These are phyloP conservation scores for Glaciozyma martinii DNA, from an alignment of 768 basidiomycete species.

Conservation along the genomic window DNA sequence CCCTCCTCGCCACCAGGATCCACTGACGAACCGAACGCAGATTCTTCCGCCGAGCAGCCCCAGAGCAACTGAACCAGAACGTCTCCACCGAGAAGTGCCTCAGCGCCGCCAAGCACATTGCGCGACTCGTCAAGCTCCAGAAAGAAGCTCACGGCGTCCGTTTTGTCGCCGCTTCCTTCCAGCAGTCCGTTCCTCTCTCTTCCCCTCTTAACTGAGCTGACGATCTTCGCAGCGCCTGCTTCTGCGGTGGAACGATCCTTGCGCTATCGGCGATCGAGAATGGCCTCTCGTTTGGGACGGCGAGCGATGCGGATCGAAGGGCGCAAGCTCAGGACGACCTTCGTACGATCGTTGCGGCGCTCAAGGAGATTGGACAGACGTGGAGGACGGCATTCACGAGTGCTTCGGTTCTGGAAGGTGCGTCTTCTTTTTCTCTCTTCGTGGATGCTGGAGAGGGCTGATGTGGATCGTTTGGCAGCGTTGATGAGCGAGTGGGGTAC, in stretches of 20 bases:
- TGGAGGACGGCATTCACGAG: slow-evolving; percentile 28
- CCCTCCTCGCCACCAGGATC: too few species aligned
- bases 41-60: slow-evolving; percentile 18
- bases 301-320: slow-evolving; percentile 12
- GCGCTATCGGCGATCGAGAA: slow-evolving; percentile 27
- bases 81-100: slow-evolving; percentile 28
- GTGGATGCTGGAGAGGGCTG: not conserved
- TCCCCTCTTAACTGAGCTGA: not conserved
- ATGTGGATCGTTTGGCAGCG: not conserved
- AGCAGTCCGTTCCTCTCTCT: slow-evolving; percentile 12
- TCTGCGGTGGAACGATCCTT: slow-evolving; percentile 27
- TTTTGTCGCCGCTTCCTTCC: slow-evolving; percentile 7
- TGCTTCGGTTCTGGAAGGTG: slow-evolving; percentile 23
- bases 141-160: slow-evolving; percentile 5
- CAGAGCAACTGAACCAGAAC: slow-evolving; percentile 1
- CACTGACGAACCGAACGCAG: not conserved
- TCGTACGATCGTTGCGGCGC: slow-evolving; percentile 3
- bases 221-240: slow-evolving; percentile 9
- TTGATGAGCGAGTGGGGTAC: not conserved
- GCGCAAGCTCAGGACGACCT: slow-evolving; percentile 19
- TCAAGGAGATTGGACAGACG: slow-evolving; percentile 23
- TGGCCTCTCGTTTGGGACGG: slow-evolving; percentile 7
- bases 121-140: slow-evolving; percentile 23
- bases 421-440: not conserved
- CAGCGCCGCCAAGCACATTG: slow-evolving; percentile 13